These are phyloP conservation scores for Albifimbria verrucaria DNA, from an alignment of 2,329 filamentous ascomycete genomes.

Conservation along the genomic window DNA sequence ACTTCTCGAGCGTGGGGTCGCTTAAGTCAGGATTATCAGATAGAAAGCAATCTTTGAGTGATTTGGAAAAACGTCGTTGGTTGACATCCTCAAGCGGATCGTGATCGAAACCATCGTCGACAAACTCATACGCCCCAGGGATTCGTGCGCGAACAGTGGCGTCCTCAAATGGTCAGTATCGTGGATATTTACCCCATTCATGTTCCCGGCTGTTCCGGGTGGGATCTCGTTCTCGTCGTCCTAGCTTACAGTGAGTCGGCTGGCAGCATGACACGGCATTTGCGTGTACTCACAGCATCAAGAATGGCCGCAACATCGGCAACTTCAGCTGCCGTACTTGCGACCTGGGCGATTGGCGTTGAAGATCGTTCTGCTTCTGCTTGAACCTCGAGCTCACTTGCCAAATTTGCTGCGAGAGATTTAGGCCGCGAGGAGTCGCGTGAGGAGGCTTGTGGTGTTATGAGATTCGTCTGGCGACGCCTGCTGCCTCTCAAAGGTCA, in stretches of 20 bases:
- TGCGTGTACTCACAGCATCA: slow-evolving; percentile 27
- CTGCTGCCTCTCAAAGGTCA: not conserved
- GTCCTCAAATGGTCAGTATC: slow-evolving; percentile 17
- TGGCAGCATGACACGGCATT: no score
- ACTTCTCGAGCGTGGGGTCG: slow-evolving; percentile 46
- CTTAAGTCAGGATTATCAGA: slow-evolving; percentile 31
- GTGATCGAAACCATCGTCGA: slow-evolving; percentile 27
- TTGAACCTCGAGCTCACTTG: slow-evolving; percentile 2
- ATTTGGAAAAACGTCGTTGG: slow-evolving; percentile 12
- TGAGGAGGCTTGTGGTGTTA: not conserved
- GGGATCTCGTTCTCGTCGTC: no score
- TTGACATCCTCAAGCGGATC: slow-evolving; percentile 15
- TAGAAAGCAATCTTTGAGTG: slow-evolving; percentile 12
- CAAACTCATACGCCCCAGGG: slow-evolving; percentile 37
- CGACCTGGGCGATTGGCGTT: slow-evolving; percentile 38
- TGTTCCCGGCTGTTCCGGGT: not conserved
- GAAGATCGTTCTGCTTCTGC: slow-evolving; percentile 20
- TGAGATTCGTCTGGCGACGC: not conserved
- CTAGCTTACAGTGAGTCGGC: no score
- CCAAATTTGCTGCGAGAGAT: not conserved
- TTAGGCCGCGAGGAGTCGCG: not conserved
- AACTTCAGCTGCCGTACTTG: slow-evolving; percentile 41
- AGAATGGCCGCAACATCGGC: slow-evolving; percentile 37
- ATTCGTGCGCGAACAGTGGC: slow-evolving; percentile 47
- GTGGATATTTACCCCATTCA: not conserved